Evolutionary conservation across 1,284 basidiomycete species (phyloP).

Genomic region (Fomitopsis palustris): DNA sequence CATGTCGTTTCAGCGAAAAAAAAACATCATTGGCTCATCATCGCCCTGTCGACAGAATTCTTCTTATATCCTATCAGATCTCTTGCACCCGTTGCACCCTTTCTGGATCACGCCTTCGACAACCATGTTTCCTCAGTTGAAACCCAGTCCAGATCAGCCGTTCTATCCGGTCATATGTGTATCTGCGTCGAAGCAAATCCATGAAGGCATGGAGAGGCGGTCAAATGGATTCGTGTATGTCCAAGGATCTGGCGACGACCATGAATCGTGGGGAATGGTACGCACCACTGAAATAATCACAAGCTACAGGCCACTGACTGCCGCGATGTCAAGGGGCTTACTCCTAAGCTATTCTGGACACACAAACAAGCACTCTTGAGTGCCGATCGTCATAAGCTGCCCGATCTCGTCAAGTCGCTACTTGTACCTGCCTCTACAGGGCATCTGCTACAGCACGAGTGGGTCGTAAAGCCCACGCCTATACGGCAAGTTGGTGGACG

Average conservation of each 20-base stretch:
- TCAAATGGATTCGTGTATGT: conserved; percentile 71
- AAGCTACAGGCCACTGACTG: conserved; percentile 14
- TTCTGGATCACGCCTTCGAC: conserved; percentile 67
- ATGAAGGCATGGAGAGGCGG: conserved; percentile 55
- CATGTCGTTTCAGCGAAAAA: not conserved
- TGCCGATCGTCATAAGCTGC: conserved; percentile 43
- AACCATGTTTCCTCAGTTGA: conserved; percentile 38
- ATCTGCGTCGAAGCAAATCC: conserved; percentile 69
- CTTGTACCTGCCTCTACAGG: conserved; percentile 22
- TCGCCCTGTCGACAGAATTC: conserved; percentile 37
- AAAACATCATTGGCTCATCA: not conserved
- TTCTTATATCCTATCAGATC: conserved; percentile 44
- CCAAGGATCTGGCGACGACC: conserved; percentile 88
- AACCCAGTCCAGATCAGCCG: conserved; percentile 10
- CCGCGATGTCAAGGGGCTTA: conserved; percentile 51
- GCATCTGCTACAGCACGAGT: not conserved
- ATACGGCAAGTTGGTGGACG: conserved; percentile 20
- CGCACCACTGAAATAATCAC: not conserved
- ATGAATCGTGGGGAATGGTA: conserved; percentile 83
- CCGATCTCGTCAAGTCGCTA: conserved; percentile 43
- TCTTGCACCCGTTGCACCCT: conserved; percentile 56
- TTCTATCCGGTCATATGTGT: conserved; percentile 74
- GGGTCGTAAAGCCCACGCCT: conserved; percentile 21
- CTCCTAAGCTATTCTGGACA: conserved; percentile 71
- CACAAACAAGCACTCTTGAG: conserved; percentile 49